These are phyloP conservation scores for Suillus decipiens DNA, from an alignment of 768 basidiomycete species.

Conservation along the genomic window DNA sequence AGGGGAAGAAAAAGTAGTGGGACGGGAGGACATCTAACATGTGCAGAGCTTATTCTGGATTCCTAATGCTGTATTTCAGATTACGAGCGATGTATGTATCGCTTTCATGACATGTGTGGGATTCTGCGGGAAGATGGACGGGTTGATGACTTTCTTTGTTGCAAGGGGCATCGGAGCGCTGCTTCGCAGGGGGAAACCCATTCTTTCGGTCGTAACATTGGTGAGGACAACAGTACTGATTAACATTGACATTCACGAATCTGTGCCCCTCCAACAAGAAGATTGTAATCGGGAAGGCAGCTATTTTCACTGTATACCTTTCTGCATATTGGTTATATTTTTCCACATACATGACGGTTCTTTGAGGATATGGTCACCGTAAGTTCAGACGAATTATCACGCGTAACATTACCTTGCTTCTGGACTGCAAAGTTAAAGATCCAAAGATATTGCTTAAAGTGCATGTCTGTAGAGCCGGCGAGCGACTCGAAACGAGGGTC, in stretches of 20 bases:
- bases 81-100: background rate
- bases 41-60: background rate
- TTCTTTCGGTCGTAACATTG: background rate
- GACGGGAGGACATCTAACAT: background rate
- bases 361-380: background rate
- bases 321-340: no score
- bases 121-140: background rate
- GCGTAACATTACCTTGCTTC: background rate
- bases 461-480: background rate
- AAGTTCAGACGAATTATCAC: background rate
- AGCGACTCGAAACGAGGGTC: background rate
- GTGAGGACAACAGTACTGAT: background rate
- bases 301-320: background rate
- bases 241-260: background rate
- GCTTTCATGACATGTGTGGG: background rate
- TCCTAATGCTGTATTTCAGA: background rate
- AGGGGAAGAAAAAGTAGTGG: conserved; percentile 66
- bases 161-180: background rate
- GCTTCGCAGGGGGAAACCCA: background rate
- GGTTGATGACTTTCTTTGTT: background rate
- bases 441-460: background rate
- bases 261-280: no score
- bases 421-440: background rate
- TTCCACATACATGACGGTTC: no score
- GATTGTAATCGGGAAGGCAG: background rate